Evolutionary conservation across 225 moss, liverwort and hornwort species (phyloP).

Genomic region (Bryoerythrophyllum caledonicum): DNA sequence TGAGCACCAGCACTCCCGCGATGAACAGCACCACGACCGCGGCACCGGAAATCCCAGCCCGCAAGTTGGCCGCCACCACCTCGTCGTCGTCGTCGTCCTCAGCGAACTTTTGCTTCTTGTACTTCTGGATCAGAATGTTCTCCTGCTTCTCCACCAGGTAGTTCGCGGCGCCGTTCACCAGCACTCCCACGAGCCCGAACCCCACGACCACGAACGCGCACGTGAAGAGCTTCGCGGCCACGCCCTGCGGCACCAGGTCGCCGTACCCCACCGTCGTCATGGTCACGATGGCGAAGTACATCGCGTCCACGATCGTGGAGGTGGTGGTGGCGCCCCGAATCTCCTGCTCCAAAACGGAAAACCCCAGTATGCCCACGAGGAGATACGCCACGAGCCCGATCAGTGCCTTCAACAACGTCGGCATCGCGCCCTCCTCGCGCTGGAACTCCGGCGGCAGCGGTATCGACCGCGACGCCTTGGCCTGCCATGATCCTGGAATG

Average conservation of each 20-base stretch:
- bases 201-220: slow-evolving; percentile 71
- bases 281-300: slow-evolving; percentile 60
- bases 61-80: slow-evolving; percentile 25
- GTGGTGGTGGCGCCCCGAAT: slow-evolving; percentile 30
- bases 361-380: slow-evolving; percentile 21
- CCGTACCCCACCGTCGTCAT: slow-evolving; percentile 66
- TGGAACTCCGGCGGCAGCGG: slow-evolving; percentile 16
- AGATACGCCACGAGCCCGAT: slow-evolving; percentile 26
- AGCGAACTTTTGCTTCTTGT: background rate
- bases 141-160: slow-evolving; percentile 52
- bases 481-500: background rate
- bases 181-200: slow-evolving; percentile 64
- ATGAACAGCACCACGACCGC: slow-evolving; percentile 25
- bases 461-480: background rate
- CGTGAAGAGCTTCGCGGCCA: slow-evolving; percentile 63
- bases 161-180: slow-evolving; percentile 69
- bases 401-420: slow-evolving; percentile 17
- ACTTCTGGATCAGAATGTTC: slow-evolving; percentile 4
- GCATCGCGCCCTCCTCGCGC: slow-evolving; percentile 13
- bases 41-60: slow-evolving; percentile 19
- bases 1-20: slow-evolving; percentile 30
- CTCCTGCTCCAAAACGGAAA: slow-evolving; percentile 11
- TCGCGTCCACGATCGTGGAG: slow-evolving; percentile 41
- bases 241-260: slow-evolving; percentile 44
- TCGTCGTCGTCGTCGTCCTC: slow-evolving; percentile 14